Base-by-base conservation (phyloP, 2,329 filamentous ascomycete species). In the Ophidiomyces ophidiicola region DNA sequence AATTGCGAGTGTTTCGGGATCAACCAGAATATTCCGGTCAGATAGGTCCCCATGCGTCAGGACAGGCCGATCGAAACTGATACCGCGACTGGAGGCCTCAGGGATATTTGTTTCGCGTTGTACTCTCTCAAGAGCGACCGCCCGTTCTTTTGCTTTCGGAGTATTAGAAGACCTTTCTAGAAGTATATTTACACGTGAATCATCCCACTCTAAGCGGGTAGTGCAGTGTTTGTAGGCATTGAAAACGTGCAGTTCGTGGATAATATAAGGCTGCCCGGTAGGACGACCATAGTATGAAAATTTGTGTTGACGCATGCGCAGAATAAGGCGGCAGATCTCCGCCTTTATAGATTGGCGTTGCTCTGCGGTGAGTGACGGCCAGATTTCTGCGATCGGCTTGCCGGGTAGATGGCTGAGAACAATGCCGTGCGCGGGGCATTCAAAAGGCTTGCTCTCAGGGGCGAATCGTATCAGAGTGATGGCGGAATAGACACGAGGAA, bases 231-330 rank as follows among this genome's bases (percentile, higher is more conserved):
- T 6, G 12, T 45, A 25, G 14, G 3, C 23, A 23, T 45, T 23
- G 34, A 11, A 24, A 32, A 32, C 12, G 28, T 23, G 32, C 33
- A 28, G 23, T 10, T 25, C 15, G 32, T 25, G 28, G 19, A 45
- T 23, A 21, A 46, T n/a, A 23, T 48, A 48, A 24, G 46, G 46
- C 34, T 46, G 32, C 21, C 30, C 30, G 5, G 24, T 15, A 14
- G 43, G 45, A 17, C 45, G 45, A 14, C 45, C 43, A 28, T 45
- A 48, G 41, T 48, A 48, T 32, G 46, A 29, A 39, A 46, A 48
- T 14, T 26, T 30, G 28, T 19, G 40, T 18, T 23, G 18, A 32
- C 45, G 45, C 43, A 46, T 46, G 23, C 25, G 38, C 32, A 44
- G n/a, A n/a, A 46, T 14, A 19, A 46, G 44, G 26, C 25, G 5